phyloP scores from a whole-genome alignment of 2,329 filamentous ascomycete genomes.

The Penicillium capsulatum region DNA sequence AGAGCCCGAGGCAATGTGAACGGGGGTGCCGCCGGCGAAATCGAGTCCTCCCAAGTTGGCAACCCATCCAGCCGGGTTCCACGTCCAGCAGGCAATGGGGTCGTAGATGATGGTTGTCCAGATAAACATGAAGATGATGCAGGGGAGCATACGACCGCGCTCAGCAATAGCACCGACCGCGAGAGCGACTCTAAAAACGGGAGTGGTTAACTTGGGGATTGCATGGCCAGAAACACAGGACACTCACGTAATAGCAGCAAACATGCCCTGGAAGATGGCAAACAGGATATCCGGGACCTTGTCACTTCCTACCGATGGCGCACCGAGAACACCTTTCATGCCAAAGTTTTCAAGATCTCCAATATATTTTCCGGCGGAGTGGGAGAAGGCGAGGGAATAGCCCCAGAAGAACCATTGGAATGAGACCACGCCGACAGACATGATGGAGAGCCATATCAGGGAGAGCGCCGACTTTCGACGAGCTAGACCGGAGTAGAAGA shows the following conservation, averaged over 20 bases:
- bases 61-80: constrained; percentile 80
- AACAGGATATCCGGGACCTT: constrained; percentile 80
- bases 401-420: constrained; percentile 98
- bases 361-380: constrained; percentile 69
- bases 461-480: constrained; percentile 84
- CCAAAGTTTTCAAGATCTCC: constrained; percentile 77
- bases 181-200: constrained; percentile 62
- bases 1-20: constrained; percentile 79
- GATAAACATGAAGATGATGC: constrained; percentile 87
- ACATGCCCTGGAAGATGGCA: constrained; percentile 62
- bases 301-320: constrained; percentile 67
- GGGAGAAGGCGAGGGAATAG: constrained; percentile 77
- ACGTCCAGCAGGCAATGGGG: constrained; percentile 91
- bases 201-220: background rate
- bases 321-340: constrained; percentile 69
- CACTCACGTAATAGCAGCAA: constrained; percentile 74
- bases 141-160: constrained; percentile 80
- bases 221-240: no score
- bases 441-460: constrained; percentile 78
- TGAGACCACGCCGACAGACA: constrained; percentile 71
- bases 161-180: constrained; percentile 82
- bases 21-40: constrained; percentile 85
- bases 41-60: constrained; percentile 76
- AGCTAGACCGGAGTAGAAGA: constrained; percentile 90
- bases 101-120: constrained; percentile 91